Conservation (phyloP, 208 protist species). For the Trichomonas gallinae region DNA sequence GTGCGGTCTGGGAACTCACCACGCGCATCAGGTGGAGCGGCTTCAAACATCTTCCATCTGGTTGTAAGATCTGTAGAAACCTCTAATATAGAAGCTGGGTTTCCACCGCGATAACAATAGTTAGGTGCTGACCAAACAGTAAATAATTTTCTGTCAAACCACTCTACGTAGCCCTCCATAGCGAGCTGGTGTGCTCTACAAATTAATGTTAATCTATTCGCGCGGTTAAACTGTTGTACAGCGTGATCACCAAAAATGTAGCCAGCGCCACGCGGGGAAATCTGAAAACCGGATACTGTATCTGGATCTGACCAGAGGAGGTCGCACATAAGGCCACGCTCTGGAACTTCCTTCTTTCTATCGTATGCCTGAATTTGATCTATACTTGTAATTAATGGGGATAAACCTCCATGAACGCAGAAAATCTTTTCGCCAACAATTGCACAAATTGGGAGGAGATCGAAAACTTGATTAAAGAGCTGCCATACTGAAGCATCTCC, state of each 20-base stretch:
- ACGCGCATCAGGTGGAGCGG: constrained; percentile 69
- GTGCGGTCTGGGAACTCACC: constrained; percentile 29
- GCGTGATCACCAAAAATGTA: constrained; percentile 96
- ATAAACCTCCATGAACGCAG: constrained; percentile 95
- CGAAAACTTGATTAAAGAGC: background rate
- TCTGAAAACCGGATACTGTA: constrained; percentile 78
- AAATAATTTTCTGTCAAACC: constrained; percentile 48
- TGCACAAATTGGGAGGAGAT: constrained; percentile 8
- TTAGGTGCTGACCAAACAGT: constrained; percentile 55
- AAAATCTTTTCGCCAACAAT: constrained; percentile 44
- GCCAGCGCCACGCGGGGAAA: constrained; percentile 89
- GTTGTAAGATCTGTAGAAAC: constrained; percentile 80
- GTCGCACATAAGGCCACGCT: constrained; percentile 95
- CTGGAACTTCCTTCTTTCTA: constrained; percentile 71
- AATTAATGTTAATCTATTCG: constrained; percentile 78
- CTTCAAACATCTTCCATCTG: constrained; percentile 79
- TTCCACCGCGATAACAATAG: constrained; percentile 52
- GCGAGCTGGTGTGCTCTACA: constrained; percentile 49
- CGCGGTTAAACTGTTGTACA: constrained; percentile 69
- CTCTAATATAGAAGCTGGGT: constrained; percentile 48
- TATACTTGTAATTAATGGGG: constrained; percentile 83
- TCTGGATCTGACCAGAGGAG: constrained; percentile 91
- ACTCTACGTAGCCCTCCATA: constrained; percentile 53
- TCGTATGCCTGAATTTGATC: constrained; percentile 82
- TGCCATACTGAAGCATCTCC: background rate